A percentile compares a stretch with the other conserved stretches of the same genome.
These are phyloP conservation scores for Fusarium sp. DNA, from an alignment of 2,329 filamentous ascomycete species.

Conservation along the genomic window DNA sequence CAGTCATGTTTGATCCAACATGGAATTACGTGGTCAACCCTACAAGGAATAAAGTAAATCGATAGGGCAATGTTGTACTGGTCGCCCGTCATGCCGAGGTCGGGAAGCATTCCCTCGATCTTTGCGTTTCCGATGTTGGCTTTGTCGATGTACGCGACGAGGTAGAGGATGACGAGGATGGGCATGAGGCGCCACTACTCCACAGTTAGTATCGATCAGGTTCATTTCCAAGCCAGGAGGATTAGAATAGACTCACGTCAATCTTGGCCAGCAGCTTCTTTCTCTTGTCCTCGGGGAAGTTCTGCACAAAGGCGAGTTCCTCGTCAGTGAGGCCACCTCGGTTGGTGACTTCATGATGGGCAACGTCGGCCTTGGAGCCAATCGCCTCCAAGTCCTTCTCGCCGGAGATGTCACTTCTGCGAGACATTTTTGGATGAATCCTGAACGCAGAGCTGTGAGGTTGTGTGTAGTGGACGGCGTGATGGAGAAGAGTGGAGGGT, in stretches of 20 bases:
- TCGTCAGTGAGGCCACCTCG: conserved; percentile 19
- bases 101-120: conserved; percentile 28
- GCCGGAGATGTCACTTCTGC: conserved; percentile 14
- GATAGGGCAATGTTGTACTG: conserved; percentile 33
- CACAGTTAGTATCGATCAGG: fast-evolving
- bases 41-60: conserved; percentile 33
- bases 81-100: conserved; percentile 26
- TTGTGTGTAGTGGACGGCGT: background rate
- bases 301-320: conserved; percentile 34
- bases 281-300: conserved; percentile 34
- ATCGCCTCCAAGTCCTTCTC: conserved; percentile 37
- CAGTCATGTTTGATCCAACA: fast-evolving
- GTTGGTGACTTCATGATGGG: background rate
- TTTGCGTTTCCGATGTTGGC: conserved; percentile 36
- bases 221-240: background rate
- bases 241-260: conserved; percentile 19
- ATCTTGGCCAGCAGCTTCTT: conserved; percentile 38
- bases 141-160: conserved; percentile 31
- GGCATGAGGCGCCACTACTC: conserved; percentile 32
- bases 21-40: fast-evolving
- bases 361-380: conserved; percentile 20
- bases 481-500: background rate
- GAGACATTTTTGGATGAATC: conserved; percentile 6
- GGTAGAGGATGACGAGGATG: conserved; percentile 27
- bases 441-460: background rate